Percentiles rank a stretch among this genome's conserved stretches.
Evolutionary conservation across 345 rosid species (phyloP).

Genomic region (Litchi chinensis): DNA sequence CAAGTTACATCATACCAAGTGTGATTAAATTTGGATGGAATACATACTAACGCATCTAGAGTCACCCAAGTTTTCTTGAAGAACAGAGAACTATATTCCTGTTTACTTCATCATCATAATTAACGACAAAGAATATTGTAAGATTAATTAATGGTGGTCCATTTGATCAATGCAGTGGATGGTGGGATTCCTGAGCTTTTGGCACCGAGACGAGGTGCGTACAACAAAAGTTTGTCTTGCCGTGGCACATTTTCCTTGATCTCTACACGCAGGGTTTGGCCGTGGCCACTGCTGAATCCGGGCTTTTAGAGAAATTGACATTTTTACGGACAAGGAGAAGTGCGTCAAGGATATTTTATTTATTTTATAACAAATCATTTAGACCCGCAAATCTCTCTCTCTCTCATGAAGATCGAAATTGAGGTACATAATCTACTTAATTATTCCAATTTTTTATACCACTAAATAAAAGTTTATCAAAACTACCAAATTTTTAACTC

Average conservation of each 20-base stretch:
- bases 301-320: constrained; percentile 75
- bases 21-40: not conserved
- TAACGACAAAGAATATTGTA: not conserved
- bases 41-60: not conserved
- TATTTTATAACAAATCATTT: no score
- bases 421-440: no score
- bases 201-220: constrained; percentile 78
- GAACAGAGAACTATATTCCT: not conserved
- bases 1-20: not conserved
- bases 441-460: no score
- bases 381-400: no score
- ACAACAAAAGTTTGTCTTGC: constrained; percentile 58
- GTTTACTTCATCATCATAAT: not conserved
- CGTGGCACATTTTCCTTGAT: constrained; percentile 93
- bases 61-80: no score
- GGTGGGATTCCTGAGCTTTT: constrained; percentile 84
- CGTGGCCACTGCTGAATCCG: constrained; percentile 86
- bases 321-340: constrained; percentile 59
- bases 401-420: no score
- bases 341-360: no score
- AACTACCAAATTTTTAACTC: no score
- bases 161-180: constrained; percentile 60
- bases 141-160: no score
- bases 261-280: constrained; percentile 85
- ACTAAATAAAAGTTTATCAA: no score